These are phyloP conservation scores for Saitozyma podzolica DNA, from an alignment of 768 basidiomycete species.

Conservation along the genomic window DNA sequence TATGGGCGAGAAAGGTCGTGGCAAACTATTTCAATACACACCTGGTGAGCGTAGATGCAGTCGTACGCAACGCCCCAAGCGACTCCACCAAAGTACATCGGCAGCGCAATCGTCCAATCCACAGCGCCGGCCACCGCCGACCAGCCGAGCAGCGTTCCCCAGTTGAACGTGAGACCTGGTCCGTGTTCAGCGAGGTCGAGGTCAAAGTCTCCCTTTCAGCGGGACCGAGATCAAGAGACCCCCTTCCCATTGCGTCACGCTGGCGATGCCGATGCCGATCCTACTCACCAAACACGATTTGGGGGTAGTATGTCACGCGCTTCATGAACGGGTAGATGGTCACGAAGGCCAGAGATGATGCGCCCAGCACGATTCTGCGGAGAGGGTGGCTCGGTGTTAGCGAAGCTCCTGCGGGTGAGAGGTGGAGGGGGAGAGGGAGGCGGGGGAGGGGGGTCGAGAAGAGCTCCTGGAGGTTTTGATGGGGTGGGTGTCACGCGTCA, in stretches of 20 bases:
- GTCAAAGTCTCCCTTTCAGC: too few relatives aligned
- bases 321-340: constrained; percentile 95
- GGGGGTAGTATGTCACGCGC: constrained; percentile 93
- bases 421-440: not conserved
- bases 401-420: not conserved
- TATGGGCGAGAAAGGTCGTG: too few relatives aligned
- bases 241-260: too few relatives aligned
- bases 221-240: not conserved
- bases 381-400: not conserved
- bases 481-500: too few relatives aligned
- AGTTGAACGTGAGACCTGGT: constrained; percentile 90
- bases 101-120: constrained; percentile 78
- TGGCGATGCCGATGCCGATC: not conserved
- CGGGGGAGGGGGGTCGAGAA: not conserved
- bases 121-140: constrained; percentile 82
- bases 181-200: not conserved
- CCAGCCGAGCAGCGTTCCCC: constrained; percentile 95
- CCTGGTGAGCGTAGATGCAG: constrained; percentile 97
- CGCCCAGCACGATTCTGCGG: constrained; percentile 81
- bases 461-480: not conserved
- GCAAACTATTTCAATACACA: constrained; percentile 42
- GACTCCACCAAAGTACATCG: constrained; percentile 84
- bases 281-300: constrained; percentile 80
- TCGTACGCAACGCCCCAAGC: constrained; percentile 97
- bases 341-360: constrained; percentile 84